Conservation (phyloP, 1,284 basidiomycete species). For the Austroboletus rostrupii region DNA sequence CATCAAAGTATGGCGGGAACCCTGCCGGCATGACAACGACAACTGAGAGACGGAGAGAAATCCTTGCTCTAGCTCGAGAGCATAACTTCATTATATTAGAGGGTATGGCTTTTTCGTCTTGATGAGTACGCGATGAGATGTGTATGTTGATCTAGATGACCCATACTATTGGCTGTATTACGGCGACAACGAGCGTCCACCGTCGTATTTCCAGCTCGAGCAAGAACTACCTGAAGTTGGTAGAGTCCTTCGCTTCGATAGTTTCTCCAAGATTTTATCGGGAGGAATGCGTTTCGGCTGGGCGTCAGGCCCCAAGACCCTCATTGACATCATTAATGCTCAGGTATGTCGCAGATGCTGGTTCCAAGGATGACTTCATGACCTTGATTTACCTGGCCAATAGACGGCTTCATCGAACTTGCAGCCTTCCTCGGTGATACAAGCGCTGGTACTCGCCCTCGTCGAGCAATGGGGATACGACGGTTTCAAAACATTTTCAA, state of each 20-base stretch:
- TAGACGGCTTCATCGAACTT: slow-evolving; percentile 72
- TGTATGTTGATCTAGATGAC: slow-evolving; percentile 45
- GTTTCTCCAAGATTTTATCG: slow-evolving; percentile 81
- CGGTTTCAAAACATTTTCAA: slow-evolving; percentile 70
- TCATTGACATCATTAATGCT: slow-evolving; percentile 72
- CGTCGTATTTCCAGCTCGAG: slow-evolving; percentile 78
- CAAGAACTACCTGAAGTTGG: slow-evolving; percentile 53
- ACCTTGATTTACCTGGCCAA: neutral
- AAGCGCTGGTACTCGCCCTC: slow-evolving; percentile 66
- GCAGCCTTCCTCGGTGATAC: slow-evolving; percentile 73
- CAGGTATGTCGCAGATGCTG: slow-evolving; percentile 41
- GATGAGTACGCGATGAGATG: neutral
- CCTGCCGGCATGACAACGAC: slow-evolving; percentile 75
- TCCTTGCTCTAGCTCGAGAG: slow-evolving; percentile 67
- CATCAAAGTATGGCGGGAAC: slow-evolving; percentile 66
- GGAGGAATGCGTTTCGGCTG: slow-evolving; percentile 79
- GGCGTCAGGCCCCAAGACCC: slow-evolving; percentile 66
- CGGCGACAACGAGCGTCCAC: slow-evolving; percentile 53
- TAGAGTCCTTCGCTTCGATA: slow-evolving; percentile 77
- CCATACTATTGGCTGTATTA: slow-evolving; percentile 71
- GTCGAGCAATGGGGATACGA: slow-evolving; percentile 73
- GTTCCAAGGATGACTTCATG: neutral
- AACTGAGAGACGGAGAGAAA: slow-evolving; percentile 65
- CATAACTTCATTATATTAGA: slow-evolving; percentile 80
- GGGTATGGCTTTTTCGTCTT: slow-evolving; percentile 36